Evolutionary conservation across 2,329 filamentous ascomycete species (phyloP).

Genomic region (Fusarium brevicatenulatum): DNA sequence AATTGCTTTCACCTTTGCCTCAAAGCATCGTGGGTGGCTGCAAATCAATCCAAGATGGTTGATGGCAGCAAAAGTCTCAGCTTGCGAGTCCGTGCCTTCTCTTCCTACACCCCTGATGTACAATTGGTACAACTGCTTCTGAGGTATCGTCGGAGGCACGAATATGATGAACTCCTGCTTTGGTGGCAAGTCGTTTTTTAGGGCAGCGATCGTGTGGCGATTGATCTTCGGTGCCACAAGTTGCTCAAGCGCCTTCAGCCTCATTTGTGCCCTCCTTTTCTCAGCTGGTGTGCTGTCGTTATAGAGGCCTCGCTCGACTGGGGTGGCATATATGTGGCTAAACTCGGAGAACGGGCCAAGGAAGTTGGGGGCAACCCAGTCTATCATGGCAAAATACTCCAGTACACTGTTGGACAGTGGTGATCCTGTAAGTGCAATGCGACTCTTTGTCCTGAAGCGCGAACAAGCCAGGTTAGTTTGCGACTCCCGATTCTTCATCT

Average conservation of each 20-base stretch:
- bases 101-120: conserved; percentile 51
- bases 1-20: conserved; percentile 45
- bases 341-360: conserved; percentile 77
- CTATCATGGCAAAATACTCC: conserved; percentile 88
- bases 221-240: conserved; percentile 82
- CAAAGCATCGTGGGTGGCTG: conserved; percentile 63
- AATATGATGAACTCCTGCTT: conserved; percentile 87
- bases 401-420: conserved; percentile 85
- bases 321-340: conserved; percentile 72
- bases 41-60: conserved; percentile 59
- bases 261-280: conserved; percentile 69
- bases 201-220: conserved; percentile 72
- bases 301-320: conserved; percentile 78
- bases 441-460: conserved; percentile 71
- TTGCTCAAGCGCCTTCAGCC: conserved; percentile 75
- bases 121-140: conserved; percentile 69
- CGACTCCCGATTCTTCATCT: conserved; percentile 73
- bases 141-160: conserved; percentile 73
- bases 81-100: conserved; percentile 6
- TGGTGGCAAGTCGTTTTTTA: conserved; percentile 73
- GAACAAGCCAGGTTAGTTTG: conserved; percentile 64
- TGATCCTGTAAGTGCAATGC: conserved; percentile 88
- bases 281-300: conserved; percentile 67
- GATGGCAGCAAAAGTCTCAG: conserved; percentile 50
- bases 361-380: conserved; percentile 85